These are phyloP conservation scores for Leccinum barrowsii DNA, from an alignment of 768 basidiomycete genomes.

Conservation along the genomic window DNA sequence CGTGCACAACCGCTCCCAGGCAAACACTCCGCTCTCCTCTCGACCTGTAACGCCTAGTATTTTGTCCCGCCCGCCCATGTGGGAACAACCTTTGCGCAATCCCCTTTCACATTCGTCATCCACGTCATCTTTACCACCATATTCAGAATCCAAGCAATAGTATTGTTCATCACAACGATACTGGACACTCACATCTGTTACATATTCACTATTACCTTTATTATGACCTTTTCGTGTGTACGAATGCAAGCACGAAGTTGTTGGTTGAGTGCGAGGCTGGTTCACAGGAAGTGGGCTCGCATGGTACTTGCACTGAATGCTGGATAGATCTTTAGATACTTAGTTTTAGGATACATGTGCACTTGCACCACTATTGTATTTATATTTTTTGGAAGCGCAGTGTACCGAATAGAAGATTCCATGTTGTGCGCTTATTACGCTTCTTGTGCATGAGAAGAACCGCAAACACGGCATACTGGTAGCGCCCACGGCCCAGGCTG, in stretches of 20 bases:
- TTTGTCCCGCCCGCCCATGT: slow-evolving; percentile 17
- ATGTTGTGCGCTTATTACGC: neutral
- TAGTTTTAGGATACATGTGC: neutral
- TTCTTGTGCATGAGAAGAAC: neutral
- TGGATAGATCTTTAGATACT: slow-evolving; percentile 12
- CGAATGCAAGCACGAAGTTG: neutral
- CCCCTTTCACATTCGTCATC: slow-evolving; percentile 34
- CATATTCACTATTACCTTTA: slow-evolving; percentile 20
- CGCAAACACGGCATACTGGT: neutral
- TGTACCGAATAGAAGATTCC: neutral
- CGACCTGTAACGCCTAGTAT: slow-evolving; percentile 58
- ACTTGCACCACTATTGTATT: neutral
- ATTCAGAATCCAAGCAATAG: slow-evolving; percentile 31
- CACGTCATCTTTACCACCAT: slow-evolving; percentile 43
- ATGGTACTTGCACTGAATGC: neutral
- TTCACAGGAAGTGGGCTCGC: neutral
- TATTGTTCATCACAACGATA: neutral
- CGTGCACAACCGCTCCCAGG: slow-evolving; percentile 83
- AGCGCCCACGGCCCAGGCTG: too few relatives aligned
- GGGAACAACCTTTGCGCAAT: slow-evolving; percentile 22
- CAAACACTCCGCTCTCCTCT: slow-evolving; percentile 70
- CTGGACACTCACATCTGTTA: slow-evolving; percentile 19
- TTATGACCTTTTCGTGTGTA: neutral
- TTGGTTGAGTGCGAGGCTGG: neutral
- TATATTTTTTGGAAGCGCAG: neutral